Conservation (phyloP, 768 basidiomycete species). For the Mycena polygramma region DNA sequence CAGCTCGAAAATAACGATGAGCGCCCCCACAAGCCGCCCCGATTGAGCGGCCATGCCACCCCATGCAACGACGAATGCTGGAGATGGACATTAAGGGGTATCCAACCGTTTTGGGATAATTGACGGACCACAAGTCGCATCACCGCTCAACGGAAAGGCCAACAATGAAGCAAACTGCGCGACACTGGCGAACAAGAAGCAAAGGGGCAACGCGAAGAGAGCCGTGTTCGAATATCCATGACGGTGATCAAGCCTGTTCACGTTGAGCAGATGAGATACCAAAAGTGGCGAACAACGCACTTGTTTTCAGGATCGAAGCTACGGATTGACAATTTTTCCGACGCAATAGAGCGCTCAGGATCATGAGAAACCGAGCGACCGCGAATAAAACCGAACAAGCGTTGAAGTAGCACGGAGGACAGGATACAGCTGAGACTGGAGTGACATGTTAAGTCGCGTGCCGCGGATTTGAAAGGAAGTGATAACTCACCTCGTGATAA, state of each 20-base stretch:
- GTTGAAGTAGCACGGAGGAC: conserved; percentile 36
- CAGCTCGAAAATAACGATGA: conserved; percentile 53
- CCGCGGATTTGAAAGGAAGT: background rate
- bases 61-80: conserved; percentile 62
- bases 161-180: conserved; percentile 48
- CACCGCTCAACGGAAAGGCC: conserved; percentile 39
- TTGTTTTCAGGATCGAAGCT: conserved; percentile 30
- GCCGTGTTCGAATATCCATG: conserved; percentile 36
- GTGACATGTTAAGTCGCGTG: conserved; percentile 21
- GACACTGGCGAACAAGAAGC: conserved; percentile 47
- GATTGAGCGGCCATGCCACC: conserved; percentile 56
- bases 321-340: conserved; percentile 31
- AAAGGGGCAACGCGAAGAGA: conserved; percentile 44
- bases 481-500: conserved; percentile 47
- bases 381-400: conserved; percentile 32
- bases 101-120: background rate
- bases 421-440: conserved; percentile 36
- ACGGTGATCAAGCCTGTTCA: conserved; percentile 27
- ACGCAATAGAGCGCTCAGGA: conserved; percentile 23
- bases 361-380: conserved; percentile 23
- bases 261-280: background rate
- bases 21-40: conserved; percentile 54
- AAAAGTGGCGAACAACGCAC: conserved; percentile 12
- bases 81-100: background rate
- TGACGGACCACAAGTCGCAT: conserved; percentile 38